Base-by-base conservation (phyloP, 768 basidiomycete species). In the Cyclocybe cylindracea region DNA sequence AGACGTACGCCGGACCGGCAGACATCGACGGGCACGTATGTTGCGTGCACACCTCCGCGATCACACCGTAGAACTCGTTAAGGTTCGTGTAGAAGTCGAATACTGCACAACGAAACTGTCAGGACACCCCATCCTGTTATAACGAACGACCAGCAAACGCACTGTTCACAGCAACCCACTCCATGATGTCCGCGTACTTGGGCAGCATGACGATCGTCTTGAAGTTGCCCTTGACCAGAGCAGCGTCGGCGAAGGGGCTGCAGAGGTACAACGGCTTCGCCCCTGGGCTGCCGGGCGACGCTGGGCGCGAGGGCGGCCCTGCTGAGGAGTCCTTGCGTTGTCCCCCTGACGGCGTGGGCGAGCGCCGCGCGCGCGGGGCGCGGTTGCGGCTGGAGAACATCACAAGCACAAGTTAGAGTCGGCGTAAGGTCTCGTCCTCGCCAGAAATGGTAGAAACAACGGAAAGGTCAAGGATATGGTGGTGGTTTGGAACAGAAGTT, bases 61-160 rank as follows among this genome's bases (percentile, higher is more conserved):
- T 81, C 39, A 92, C 89, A 1, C 94, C 94, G 67, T 97, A 98
- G 70, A 98, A 98, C 70, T 92, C 87, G 70, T 98, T 98, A 60
- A 98, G 77, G 68, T 97, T 98, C 65, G 89, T 91, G 68, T 96
- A 98, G 70, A 98, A 97, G 71, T 98, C 96, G 62, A 90, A 96
- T 41, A 98, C 96, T 98, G 50, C 10, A 44, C 2, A 35, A 35
- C 14, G 46, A 44, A 9, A 19, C 10, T 24, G 24, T 24, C 24
- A 24, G 2, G 5, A 24, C 24, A 24, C 24, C 24, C 24, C 24
- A 5, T 24, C 24, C 5, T 24, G 24, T 24, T 2, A 24, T 32
- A 39, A 44, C 38, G 33, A 33, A 36, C 13, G 51, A 39, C 33
- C 50, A 11, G 35, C 47, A 43, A 48, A 80, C 87, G 65, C 61